Evolutionary conservation across 768 basidiomycete species (phyloP).

Genomic region (Pleurotus tuoliensis): DNA sequence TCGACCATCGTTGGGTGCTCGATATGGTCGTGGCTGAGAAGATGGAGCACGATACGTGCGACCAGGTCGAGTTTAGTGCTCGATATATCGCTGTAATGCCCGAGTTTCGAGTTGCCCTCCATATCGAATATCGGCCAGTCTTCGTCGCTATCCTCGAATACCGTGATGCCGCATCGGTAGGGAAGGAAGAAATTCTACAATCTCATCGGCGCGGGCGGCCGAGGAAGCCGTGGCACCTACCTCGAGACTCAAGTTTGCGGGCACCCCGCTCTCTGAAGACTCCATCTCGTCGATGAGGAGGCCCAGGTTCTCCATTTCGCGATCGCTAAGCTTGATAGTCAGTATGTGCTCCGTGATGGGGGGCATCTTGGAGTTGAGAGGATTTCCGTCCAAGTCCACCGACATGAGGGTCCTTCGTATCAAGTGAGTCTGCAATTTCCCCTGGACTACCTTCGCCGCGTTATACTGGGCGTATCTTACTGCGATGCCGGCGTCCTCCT

Average conservation of each 20-base stretch:
- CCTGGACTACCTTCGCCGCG: background rate
- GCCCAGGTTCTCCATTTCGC: background rate
- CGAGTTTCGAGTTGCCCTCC: background rate
- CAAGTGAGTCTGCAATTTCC: background rate
- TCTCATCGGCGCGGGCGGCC: background rate
- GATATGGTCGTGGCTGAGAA: background rate
- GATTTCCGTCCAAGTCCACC: background rate
- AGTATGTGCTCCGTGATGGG: background rate
- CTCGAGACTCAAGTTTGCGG: background rate
- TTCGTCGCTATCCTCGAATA: background rate
- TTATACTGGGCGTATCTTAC: background rate
- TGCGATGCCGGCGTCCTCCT: background rate
- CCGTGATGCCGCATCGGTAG: background rate
- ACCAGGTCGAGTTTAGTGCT: background rate
- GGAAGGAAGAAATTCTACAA: background rate
- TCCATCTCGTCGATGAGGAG: background rate
- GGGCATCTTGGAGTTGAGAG: background rate
- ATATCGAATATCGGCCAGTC: background rate
- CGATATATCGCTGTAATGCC: background rate
- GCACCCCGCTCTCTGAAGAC: background rate
- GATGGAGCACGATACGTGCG: background rate
- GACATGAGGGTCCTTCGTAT: conserved; percentile 5
- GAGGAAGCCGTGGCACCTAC: background rate
- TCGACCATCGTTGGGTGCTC: background rate
- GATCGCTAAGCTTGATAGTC: background rate